Base-by-base conservation (phyloP, 139 green algal genomes). In the Pycnococcus provasolii region DNA sequence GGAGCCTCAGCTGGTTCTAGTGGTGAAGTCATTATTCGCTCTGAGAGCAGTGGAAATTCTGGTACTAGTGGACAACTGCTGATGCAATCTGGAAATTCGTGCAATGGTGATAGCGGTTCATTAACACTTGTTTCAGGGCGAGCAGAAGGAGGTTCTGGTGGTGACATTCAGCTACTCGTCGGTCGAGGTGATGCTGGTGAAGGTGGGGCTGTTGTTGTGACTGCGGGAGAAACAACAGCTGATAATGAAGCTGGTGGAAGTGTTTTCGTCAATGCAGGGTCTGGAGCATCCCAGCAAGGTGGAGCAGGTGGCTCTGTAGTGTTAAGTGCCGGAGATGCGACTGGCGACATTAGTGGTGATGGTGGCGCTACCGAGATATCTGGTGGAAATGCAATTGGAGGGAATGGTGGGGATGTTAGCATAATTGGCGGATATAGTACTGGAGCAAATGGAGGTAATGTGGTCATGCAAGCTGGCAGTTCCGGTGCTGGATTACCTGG, bases 331-430 rank as follows among this genome's bases (percentile, higher is more conserved):
- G 44, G 45, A 6, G 46, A 54, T 26, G 61, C 45, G 4, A 37
- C n/a, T 5, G 58, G 58, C 41, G 11, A 4, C 9, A 5, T 13
- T 42, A n/a, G 6, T 47, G 44, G 44, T 57, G 26, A 54, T 26
- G 61, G 61, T 58, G 61, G 61, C 8, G 7, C 7, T 7, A 44
- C 55, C 44, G 45, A 55, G n/a, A 67, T 67, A 11, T 13, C 6
- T 45, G 45, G 61, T 42, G 61, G 61, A 42, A 67, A 55, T 8
- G 61, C 45, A 7, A 44, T 44, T 13, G 45, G 45, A 7, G 58
- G 58, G 40, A 48, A 9, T 5, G 61, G 1, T 37, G 61, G 61
- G 4, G 61, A 68, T 42, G 61, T 68, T 0, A 8, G 26, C 4
- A 44, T 68, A 42, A 7, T 13, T 41, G 61, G 7, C 4, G 61